phyloP scores from a whole-genome alignment of 148 eudicot genomes.

The Chenopodium berlandieri region DNA sequence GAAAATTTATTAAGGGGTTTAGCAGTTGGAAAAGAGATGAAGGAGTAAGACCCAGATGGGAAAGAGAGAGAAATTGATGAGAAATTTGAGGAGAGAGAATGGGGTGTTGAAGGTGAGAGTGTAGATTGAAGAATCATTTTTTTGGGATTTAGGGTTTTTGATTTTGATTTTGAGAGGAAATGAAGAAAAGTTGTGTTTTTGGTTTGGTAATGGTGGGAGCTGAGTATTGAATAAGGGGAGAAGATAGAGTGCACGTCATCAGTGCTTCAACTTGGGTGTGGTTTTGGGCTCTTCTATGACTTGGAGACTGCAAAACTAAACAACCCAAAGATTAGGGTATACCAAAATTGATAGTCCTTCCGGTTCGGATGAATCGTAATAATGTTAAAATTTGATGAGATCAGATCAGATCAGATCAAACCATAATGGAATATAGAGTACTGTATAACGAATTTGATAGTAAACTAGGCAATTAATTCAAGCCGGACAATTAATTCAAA shows the following conservation, averaged over 20 bases:
- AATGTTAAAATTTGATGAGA: too few relatives aligned
- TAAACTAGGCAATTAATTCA: too few relatives aligned
- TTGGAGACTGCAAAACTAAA: too few relatives aligned
- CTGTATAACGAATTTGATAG: too few relatives aligned
- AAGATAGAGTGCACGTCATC: slow-evolving; percentile 19
- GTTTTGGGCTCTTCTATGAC: too few relatives aligned
- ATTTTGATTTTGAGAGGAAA: not conserved
- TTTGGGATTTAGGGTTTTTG: slow-evolving; percentile 33
- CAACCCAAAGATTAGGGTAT: too few relatives aligned
- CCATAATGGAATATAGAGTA: too few relatives aligned
- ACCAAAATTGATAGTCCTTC: too few relatives aligned
- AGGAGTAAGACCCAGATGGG: slow-evolving; percentile 45
- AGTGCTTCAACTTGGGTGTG: not conserved
- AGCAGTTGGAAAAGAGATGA: slow-evolving; percentile 19
- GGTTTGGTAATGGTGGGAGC: not conserved
- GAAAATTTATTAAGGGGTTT: slow-evolving; percentile 3
- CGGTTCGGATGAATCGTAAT: too few relatives aligned
- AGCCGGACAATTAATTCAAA: too few relatives aligned
- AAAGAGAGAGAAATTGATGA: slow-evolving; percentile 34
- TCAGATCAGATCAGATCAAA: too few relatives aligned
- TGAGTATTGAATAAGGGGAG: not conserved
- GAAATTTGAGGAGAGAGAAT: slow-evolving; percentile 20
- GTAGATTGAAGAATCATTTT: slow-evolving; percentile 60
- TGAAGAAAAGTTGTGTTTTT: not conserved
- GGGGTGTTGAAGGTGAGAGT: slow-evolving; percentile 30